Percentiles rank a stretch among this genome's conserved stretches.
These are phyloP conservation scores for Candida yuanshanica DNA, from an alignment of 805 yeast genomes.

Conservation along the genomic window DNA sequence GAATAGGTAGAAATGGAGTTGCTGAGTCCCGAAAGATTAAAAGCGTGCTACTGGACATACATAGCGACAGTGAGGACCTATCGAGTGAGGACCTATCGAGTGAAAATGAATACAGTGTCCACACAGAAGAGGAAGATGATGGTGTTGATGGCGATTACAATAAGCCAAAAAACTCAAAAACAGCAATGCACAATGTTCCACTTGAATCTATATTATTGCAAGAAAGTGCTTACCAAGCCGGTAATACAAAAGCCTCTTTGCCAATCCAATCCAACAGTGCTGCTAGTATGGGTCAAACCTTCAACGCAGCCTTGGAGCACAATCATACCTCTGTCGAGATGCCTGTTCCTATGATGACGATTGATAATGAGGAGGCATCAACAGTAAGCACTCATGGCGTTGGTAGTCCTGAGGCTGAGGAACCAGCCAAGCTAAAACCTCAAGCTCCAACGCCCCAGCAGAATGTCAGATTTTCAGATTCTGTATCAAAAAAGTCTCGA, in stretches of 20 bases:
- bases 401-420: background rate
- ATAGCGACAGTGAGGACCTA: background rate
- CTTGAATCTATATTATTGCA: too few species aligned
- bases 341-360: background rate
- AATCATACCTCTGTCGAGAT: background rate
- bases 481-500: background rate
- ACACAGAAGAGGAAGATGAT: background rate
- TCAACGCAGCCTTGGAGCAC: background rate
- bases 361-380: background rate
- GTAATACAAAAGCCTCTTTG: background rate
- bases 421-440: background rate
- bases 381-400: background rate
- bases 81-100: background rate
- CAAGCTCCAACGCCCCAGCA: background rate
- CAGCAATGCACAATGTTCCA: too few species aligned
- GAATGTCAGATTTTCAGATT: slow-evolving; percentile 1
- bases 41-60: background rate
- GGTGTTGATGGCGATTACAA: background rate
- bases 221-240: too few species aligned
- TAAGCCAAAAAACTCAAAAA: too few species aligned
- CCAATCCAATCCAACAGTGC: background rate
- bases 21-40: background rate
- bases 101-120: background rate
- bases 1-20: background rate
- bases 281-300: background rate